Evolutionary conservation across 441 rosid genomes (phyloP).

Genomic region (Kokia cookei): DNA sequence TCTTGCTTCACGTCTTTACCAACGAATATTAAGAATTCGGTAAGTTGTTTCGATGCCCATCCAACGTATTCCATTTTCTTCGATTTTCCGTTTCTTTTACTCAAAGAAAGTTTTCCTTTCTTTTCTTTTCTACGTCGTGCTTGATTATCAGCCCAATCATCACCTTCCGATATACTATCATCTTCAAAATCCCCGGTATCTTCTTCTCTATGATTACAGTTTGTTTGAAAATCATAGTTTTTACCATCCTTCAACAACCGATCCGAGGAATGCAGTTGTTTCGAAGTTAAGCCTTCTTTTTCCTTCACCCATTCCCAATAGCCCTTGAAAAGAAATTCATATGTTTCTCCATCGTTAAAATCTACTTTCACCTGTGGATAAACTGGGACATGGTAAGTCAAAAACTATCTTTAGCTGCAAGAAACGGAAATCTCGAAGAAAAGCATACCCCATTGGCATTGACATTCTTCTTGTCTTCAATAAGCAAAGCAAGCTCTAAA

Average conservation of each 20-base stretch:
- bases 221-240: not conserved
- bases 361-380: slow-evolving; percentile 40
- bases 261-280: slow-evolving; percentile 36
- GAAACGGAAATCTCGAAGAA: not conserved
- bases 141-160: slow-evolving; percentile 3
- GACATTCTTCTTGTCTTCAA: slow-evolving; percentile 39
- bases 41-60: slow-evolving; percentile 40
- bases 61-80: slow-evolving; percentile 27
- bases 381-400: not conserved
- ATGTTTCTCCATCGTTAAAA: slow-evolving; percentile 34
- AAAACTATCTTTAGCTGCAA: not conserved
- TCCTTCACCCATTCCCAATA: slow-evolving; percentile 52
- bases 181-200: slow-evolving; percentile 15
- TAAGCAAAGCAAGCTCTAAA: slow-evolving; percentile 33
- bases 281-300: slow-evolving; percentile 30
- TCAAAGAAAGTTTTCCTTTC: not conserved
- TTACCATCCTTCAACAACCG: slow-evolving; percentile 28
- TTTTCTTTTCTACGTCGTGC: slow-evolving; percentile 1
- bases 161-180: slow-evolving; percentile 11
- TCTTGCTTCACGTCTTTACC: slow-evolving; percentile 30
- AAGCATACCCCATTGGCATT: slow-evolving; percentile 38
- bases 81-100: slow-evolving; percentile 4
- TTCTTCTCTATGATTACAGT: slow-evolving; percentile 13
- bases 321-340: slow-evolving; percentile 39
- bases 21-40: slow-evolving; percentile 32